Base-by-base conservation (phyloP, 768 basidiomycete genomes). In the Porpolomopsis calyptriformis region DNA sequence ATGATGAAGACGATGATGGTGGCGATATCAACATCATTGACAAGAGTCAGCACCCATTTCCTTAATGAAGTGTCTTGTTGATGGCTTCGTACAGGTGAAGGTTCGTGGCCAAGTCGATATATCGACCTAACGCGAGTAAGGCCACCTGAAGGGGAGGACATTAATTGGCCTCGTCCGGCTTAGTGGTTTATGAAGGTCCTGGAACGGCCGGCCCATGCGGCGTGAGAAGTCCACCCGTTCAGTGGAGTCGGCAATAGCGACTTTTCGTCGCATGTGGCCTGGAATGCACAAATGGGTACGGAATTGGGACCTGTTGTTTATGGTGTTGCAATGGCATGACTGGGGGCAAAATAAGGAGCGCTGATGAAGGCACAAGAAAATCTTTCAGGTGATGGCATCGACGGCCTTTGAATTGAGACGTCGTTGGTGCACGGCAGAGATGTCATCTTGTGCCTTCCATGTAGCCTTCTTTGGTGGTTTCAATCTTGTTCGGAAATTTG, bases 151-250 rank as follows among this genome's bases (percentile, higher is more conserved):
- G 71, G 74, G 34, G 76, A 79, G 55, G 63, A 64, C 35, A 71
- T 81, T 45, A 77, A 72, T 45, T 89, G 86, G 86, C 85, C 85
- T 8, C 67, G 83, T 46, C 85, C 85, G 0, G 71, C 69, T 18
- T 85, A 57, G 68, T 23, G 14, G 24, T 12, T 7, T 10, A 42
- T 16, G 22, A 16, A 16, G 7, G 14, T 7, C 29, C 29, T 31
- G 29, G 29, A 7, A 14, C 29, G 29, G 29, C 14, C 29, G 7
- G 29, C 14, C 29, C 29, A 31, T 31, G 7, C 14, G 7, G 7
- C 29, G 14, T 31, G 7, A 14, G 7, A 31, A 14, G 29, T 14
- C 29, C 14, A 7, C 29, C 14, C 7, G 29, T 31, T 31, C 29
- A 14, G 7, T 31, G 29, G 14, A 7, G 14, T 31, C 7, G 14